Conservation (phyloP, 2,329 filamentous ascomycete species). For the Nannizziopsis arthrosporioides region DNA sequence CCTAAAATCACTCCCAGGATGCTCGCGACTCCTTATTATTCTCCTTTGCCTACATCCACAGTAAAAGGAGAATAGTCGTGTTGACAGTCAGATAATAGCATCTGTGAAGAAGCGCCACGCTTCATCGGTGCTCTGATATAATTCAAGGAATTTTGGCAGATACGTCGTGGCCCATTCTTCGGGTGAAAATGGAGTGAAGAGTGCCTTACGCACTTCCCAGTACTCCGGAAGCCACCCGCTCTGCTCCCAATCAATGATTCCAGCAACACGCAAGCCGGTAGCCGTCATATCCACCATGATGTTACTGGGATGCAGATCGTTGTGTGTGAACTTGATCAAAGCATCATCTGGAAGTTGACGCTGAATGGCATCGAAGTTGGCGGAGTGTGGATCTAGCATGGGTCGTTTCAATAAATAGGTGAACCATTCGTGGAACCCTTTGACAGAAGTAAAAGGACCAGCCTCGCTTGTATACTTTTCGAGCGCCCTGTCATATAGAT, state of each 20-base stretch:
- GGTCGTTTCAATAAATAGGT: constrained; percentile 18
- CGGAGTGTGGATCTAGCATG: constrained; percentile 21
- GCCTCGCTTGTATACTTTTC: constrained; percentile 17
- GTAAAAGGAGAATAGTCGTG: too few species aligned
- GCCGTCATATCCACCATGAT: constrained; percentile 20
- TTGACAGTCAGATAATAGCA: too few species aligned
- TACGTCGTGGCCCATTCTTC: constrained; percentile 22
- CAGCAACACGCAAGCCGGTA: constrained; percentile 9
- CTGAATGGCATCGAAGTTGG: constrained; percentile 23
- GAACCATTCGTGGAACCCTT: constrained; percentile 27
- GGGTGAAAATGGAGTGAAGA: constrained; percentile 15
- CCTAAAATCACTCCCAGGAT: too few species aligned
- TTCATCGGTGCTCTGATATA: constrained; percentile 20
- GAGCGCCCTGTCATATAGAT: constrained; percentile 21
- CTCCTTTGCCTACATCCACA: too few species aligned
- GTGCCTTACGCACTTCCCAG: constrained; percentile 25
- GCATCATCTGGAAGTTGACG: constrained; percentile 23
- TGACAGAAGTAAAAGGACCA: constrained; percentile 21
- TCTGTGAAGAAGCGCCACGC: constrained; percentile 24
- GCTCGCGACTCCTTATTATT: too few species aligned
- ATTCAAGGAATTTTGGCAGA: constrained; percentile 24
- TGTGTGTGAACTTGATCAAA: constrained; percentile 26
- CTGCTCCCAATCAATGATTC: constrained; percentile 25
- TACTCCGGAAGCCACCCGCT: constrained; percentile 25
- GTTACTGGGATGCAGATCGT: constrained; percentile 26